phyloP scores from a whole-genome alignment of 257 asterid genomes.

The Rauvolfia tetraphylla region DNA sequence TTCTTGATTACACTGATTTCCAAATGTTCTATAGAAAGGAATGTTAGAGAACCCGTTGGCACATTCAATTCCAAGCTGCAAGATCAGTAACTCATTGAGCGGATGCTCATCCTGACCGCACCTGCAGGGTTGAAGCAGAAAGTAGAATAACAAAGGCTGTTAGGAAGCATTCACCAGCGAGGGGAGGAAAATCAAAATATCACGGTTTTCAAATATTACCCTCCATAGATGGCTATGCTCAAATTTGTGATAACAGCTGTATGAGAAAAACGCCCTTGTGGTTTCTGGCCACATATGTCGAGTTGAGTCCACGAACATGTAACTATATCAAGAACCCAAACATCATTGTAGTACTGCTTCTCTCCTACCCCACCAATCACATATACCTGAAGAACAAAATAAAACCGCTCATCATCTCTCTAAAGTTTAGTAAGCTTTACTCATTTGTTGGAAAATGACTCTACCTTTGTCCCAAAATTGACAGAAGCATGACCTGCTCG shows the following conservation, averaged over 20 bases:
- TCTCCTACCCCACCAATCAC: constrained; percentile 89
- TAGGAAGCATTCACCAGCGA: not conserved
- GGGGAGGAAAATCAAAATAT: not conserved
- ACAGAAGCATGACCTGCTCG: constrained; percentile 96
- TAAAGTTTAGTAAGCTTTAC: not conserved
- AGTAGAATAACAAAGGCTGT: not conserved
- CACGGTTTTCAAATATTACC: constrained; percentile 38
- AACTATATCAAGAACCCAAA: constrained; percentile 69
- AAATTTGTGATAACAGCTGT: constrained; percentile 57
- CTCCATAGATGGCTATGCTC: constrained; percentile 80
- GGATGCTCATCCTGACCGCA: constrained; percentile 99
- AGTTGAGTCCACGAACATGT: constrained; percentile 67
- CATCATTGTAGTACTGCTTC: constrained; percentile 70
- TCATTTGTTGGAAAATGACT: constrained; percentile 17
- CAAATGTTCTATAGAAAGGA: constrained; percentile 27
- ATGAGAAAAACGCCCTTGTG: constrained; percentile 89
- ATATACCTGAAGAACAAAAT: constrained; percentile 46
- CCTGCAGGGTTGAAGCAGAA: constrained; percentile 32
- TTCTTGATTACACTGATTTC: constrained; percentile 32
- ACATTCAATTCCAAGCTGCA: constrained; percentile 45
- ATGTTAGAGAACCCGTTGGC: constrained; percentile 24
- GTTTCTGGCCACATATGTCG: constrained; percentile 42
- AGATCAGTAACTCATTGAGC: constrained; percentile 65
- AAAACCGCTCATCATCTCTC: not conserved
- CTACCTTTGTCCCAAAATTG: constrained; percentile 74